Base-by-base conservation (phyloP, 192 early-diverging fungal genomes). In the Linnemannia zychae region DNA sequence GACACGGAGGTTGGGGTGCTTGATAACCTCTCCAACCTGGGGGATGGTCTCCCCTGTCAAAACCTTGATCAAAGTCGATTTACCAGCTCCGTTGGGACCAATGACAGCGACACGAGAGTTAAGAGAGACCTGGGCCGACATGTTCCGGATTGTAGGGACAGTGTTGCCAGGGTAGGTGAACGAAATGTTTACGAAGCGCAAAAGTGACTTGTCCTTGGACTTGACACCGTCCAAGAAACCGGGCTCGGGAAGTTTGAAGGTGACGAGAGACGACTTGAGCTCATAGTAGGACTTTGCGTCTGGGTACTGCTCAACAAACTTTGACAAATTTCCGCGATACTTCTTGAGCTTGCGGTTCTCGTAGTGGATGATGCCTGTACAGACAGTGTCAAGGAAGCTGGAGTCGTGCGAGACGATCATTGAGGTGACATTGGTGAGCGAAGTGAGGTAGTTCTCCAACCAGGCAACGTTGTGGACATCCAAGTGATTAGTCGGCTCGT, bases 401-500 rank as follows among this genome's bases (percentile, higher is more conserved):
- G 94, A 93, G 88, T 96, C 95, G 93, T 96, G 95, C 66, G 95
- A 96, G 73, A 96, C 95, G 67, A 96, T 94, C 89, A 95, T 92
- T 50, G 91, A 94, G 75, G 95, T 96, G 53, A 96, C 94, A 80
- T 89, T 90, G 78, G 88, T 89, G 71, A 94, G 87, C 69, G 86
- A 86, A 74, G 79, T 87, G 75, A 96, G 91, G 89, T 95, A 96
- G 88, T 95, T 91, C 78, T 91, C 91, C 76, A 89, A 81, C 88
- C 88, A 89, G 46, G 89, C 88, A 24, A 88, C 87, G 52, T 88
- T 88, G 44, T 85, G 67, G 77, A 94, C 91, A 87, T 95, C 93
- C 88, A 96, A 92, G 87, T 95, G 93, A 89, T 96, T 95, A 67
- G 94, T 95, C 70, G 95, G 95, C 87, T 96, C 95, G 81, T 96